A percentile compares a stretch with the other conserved stretches of the same genome.
These are phyloP conservation scores for Shiraia bambusicola DNA, from an alignment of 2,329 filamentous ascomycete species.

Conservation along the genomic window DNA sequence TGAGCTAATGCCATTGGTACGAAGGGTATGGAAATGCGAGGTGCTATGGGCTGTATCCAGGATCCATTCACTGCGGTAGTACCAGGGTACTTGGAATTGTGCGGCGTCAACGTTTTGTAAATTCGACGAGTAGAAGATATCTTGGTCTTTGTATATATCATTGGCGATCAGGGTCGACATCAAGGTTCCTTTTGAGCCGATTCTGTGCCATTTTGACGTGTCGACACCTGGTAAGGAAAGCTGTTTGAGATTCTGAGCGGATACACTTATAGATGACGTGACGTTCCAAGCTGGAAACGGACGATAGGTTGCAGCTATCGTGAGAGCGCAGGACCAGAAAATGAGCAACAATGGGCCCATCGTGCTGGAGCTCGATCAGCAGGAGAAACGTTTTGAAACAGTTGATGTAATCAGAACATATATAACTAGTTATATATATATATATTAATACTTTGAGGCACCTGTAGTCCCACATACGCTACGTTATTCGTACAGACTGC, in stretches of 20 bases:
- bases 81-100: slow-evolving; percentile 58
- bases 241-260: slow-evolving; percentile 10
- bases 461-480: too few species aligned
- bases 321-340: slow-evolving; percentile 1
- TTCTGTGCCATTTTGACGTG: slow-evolving; percentile 55
- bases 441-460: too few species aligned
- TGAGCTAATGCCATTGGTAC: slow-evolving; percentile 62
- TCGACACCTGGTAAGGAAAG: slow-evolving; percentile 37
- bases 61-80: slow-evolving; percentile 59
- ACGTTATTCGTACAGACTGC: too few species aligned
- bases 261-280: slow-evolving; percentile 13
- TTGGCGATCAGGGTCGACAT: slow-evolving; percentile 60
- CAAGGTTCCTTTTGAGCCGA: slow-evolving; percentile 55
- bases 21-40: slow-evolving; percentile 53
- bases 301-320: slow-evolving; percentile 1
- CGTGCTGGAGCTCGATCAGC: not conserved
- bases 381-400: too few species aligned
- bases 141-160: slow-evolving; percentile 54
- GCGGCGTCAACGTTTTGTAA: slow-evolving; percentile 48
- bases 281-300: slow-evolving; percentile 24
- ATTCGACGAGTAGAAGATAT: slow-evolving; percentile 59
- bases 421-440: too few species aligned
- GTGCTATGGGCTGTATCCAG: slow-evolving; percentile 24
- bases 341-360: not conserved
- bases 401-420: too few species aligned